These are phyloP conservation scores for Gymnopus androsaceus DNA, from an alignment of 1,284 basidiomycete species.

Conservation along the genomic window DNA sequence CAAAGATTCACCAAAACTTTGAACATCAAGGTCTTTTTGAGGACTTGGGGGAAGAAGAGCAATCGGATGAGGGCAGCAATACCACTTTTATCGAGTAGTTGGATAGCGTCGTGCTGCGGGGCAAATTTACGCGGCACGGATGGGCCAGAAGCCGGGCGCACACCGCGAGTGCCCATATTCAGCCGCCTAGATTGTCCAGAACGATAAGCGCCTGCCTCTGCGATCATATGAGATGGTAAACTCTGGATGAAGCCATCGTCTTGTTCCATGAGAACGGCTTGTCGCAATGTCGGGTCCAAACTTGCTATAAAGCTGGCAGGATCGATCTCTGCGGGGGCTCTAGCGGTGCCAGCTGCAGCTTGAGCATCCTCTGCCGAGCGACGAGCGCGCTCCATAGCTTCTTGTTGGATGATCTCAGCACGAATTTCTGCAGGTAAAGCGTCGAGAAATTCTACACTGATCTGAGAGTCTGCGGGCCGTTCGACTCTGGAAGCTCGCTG, in stretches of 20 bases:
- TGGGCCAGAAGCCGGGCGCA: slow-evolving; percentile 32
- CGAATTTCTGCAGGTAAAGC: slow-evolving; percentile 95
- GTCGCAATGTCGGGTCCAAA: slow-evolving; percentile 82
- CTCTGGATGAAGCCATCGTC: slow-evolving; percentile 82
- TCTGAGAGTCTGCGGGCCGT: slow-evolving; percentile 79
- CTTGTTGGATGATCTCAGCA: slow-evolving; percentile 95
- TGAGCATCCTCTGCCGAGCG: slow-evolving; percentile 51
- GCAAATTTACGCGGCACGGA: slow-evolving; percentile 49
- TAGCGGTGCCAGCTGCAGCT: slow-evolving; percentile 36
- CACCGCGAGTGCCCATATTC: slow-evolving; percentile 37
- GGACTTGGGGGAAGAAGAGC: slow-evolving; percentile 94
- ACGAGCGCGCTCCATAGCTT: slow-evolving; percentile 79
- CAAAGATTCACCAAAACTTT: slow-evolving; percentile 94
- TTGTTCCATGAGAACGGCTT: slow-evolving; percentile 85
- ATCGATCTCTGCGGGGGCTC: slow-evolving; percentile 73
- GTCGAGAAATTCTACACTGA: slow-evolving; percentile 94
- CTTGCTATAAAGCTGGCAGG: slow-evolving; percentile 87
- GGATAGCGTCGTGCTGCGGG: slow-evolving; percentile 83
- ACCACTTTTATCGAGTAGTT: slow-evolving; percentile 90
- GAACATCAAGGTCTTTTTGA: slow-evolving; percentile 84
- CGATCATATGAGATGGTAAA: slow-evolving; percentile 81
- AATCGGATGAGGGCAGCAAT: slow-evolving; percentile 90
- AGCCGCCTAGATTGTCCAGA: slow-evolving; percentile 48
- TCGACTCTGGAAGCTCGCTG: slow-evolving; percentile 76
- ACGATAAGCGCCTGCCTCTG: slow-evolving; percentile 74